A percentile compares a stretch with the other conserved stretches of the same genome.
phyloP scores from a whole-genome alignment of 2,329 filamentous ascomycete species.

The Paracoccidioides lutzii region DNA sequence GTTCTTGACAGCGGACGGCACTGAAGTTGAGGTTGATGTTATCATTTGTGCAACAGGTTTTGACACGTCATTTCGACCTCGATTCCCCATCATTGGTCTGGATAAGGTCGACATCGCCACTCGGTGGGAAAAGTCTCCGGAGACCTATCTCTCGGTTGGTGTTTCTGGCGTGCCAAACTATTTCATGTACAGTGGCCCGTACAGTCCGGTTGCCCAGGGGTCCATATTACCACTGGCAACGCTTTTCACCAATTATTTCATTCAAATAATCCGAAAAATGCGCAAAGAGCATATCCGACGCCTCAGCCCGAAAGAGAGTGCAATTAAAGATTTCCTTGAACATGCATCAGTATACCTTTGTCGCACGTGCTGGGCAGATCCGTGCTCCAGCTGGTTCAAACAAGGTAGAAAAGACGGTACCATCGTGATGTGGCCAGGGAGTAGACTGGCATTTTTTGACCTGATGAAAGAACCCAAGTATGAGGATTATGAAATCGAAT shows the following conservation, averaged over 20 bases:
- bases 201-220: conserved; percentile 10
- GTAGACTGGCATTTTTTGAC: conserved; percentile 11
- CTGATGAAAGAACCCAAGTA: conserved; percentile 8
- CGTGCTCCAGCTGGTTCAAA: conserved; percentile 14
- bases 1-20: conserved; percentile 12
- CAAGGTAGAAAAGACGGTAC: conserved; percentile 14
- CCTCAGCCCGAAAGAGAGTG: conserved; percentile 9
- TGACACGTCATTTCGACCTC: conserved; percentile 14
- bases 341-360: conserved; percentile 9
- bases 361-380: conserved; percentile 9
- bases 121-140: conserved; percentile 7
- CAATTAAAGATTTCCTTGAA: conserved; percentile 9
- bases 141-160: conserved; percentile 8
- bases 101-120: conserved; percentile 7
- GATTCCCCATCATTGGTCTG: conserved; percentile 6
- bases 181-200: conserved; percentile 12
- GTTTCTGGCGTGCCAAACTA: conserved; percentile 11
- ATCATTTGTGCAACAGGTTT: conserved; percentile 29
- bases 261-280: conserved; percentile 12
- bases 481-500: conserved; percentile 12
- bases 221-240: conserved; percentile 8
- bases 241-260: conserved; percentile 9
- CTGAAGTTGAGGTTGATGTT: conserved; percentile 14
- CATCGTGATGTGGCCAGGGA: conserved; percentile 16
- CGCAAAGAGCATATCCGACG: conserved; percentile 10